Evolutionary conservation across 2,329 filamentous ascomycete species (phyloP), one percentile per base, ranked within the genome.

Genomic region (Calycina marina): DNA sequence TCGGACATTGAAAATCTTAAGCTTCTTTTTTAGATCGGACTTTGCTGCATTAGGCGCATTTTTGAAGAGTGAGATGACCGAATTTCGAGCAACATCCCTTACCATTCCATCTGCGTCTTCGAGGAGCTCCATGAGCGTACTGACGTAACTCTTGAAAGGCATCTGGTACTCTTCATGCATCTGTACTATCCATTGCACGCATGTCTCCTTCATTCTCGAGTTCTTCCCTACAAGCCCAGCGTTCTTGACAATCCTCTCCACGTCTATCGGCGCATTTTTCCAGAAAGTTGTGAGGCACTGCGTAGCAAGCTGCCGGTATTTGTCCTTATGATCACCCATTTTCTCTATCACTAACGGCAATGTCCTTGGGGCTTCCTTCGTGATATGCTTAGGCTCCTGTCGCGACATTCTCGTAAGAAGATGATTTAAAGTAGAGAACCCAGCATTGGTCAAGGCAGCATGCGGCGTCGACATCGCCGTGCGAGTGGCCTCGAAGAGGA

Each of bases 61-160:
- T 42, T 79, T 83, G 58, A 94, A 94, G 18, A 96, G 67, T 41
- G 90, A 81, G 38, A 94, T 80, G 30, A 94, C 76, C 2, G 82
- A 79, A 34, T 63, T 63, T 59, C 90, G 93, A 40, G 86, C 84
- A 22, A 72, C 69, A 48, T 93, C 85, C 53, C 88, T 74, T 42
- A 94, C 85, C 56, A 74, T 77, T 30, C 80, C 78, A 53, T 93
- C 88, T 6, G 85, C 80, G 54, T 94, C 86, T 57, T 94, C 88
- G 25, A 94, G 67, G 43, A 90, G 69, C 34, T 83, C 77, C 60
- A 94, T 88, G 25, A 94, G 65, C 8, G 69, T 67, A 3, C 82
- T 78, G 2, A 93, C 85, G 52, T 92, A 93, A 48, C 62, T 63
- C 40, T 83, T 78, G 58, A 94, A 94, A 22, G 77, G 75, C 42